phyloP scores from a whole-genome alignment of 805 yeast species.

The Metschnikowia orientalis region DNA sequence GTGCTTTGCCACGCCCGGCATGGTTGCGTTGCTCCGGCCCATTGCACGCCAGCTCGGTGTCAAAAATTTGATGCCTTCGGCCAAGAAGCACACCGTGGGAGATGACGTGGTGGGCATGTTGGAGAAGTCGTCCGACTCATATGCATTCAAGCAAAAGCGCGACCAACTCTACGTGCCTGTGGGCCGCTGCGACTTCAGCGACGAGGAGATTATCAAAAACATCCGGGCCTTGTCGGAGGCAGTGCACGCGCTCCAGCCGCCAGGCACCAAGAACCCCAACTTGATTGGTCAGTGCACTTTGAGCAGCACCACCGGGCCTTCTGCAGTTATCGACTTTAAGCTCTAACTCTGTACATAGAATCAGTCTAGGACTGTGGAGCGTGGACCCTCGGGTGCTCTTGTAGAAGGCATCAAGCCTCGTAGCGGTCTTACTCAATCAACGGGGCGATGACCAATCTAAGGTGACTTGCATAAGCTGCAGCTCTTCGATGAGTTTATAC shows the following conservation, averaged over 20 bases:
- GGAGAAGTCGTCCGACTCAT: slow-evolving; percentile 55
- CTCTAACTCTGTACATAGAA: slow-evolving; percentile 16
- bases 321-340: slow-evolving; percentile 54
- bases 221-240: slow-evolving; percentile 63
- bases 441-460: too few species aligned
- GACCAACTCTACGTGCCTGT: slow-evolving; percentile 60
- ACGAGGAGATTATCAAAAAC: slow-evolving; percentile 69
- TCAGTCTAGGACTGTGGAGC: too few species aligned
- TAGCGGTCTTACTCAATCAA: too few species aligned
- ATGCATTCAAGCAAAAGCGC: slow-evolving; percentile 73
- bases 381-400: too few species aligned
- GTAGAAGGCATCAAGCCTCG: too few species aligned
- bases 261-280: slow-evolving; percentile 64
- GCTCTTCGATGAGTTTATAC: too few species aligned
- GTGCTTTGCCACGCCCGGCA: slow-evolving; percentile 82
- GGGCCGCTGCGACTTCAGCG: slow-evolving; percentile 74
- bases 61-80: slow-evolving; percentile 81
- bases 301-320: slow-evolving; percentile 74
- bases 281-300: slow-evolving; percentile 65
- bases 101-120: slow-evolving; percentile 57
- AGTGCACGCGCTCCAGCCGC: slow-evolving; percentile 49
- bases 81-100: slow-evolving; percentile 80
- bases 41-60: slow-evolving; percentile 86
- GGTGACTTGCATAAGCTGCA: too few species aligned
- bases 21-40: slow-evolving; percentile 55